Evolutionary conservation across 352 stramenopile species (phyloP).

Genomic region (Blastocystis sp.): DNA sequence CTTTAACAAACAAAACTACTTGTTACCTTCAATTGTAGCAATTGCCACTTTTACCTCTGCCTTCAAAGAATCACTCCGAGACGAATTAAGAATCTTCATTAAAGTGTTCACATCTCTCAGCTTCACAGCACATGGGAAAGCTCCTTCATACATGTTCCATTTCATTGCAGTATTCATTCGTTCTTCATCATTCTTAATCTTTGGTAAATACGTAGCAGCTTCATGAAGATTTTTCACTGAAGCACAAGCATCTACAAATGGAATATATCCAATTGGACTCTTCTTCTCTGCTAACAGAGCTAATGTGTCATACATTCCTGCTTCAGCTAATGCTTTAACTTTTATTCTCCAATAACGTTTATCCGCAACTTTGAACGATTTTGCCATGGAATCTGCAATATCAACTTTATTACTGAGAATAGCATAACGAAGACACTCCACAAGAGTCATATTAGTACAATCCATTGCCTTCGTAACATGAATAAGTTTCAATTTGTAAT

Average conservation of each 20-base stretch:
- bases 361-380: slow-evolving; percentile 12
- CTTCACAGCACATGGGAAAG: neutral
- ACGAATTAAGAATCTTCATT: slow-evolving; percentile 31
- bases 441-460: slow-evolving; percentile 27
- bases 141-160: slow-evolving; percentile 24
- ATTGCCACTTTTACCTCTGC: slow-evolving; percentile 13
- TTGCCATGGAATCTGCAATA: slow-evolving; percentile 46
- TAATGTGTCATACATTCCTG: slow-evolving; percentile 30
- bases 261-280: slow-evolving; percentile 48
- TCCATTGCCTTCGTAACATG: neutral
- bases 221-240: slow-evolving; percentile 27
- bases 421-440: slow-evolving; percentile 10
- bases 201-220: neutral
- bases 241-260: slow-evolving; percentile 54
- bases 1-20: slow-evolving; percentile 46
- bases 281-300: slow-evolving; percentile 36
- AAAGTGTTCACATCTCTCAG: slow-evolving; percentile 13
- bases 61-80: neutral
- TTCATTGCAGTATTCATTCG: slow-evolving; percentile 45
- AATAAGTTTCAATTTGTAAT: slow-evolving; percentile 51
- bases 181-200: slow-evolving; percentile 47
- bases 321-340: slow-evolving; percentile 47
- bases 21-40: slow-evolving; percentile 21
- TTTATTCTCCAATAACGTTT: slow-evolving; percentile 54
- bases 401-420: neutral